Evolutionary conservation across 495 filamentous ascomycete genomes (phyloP).

Genomic region (Amphirosellinia nigrospora): DNA sequence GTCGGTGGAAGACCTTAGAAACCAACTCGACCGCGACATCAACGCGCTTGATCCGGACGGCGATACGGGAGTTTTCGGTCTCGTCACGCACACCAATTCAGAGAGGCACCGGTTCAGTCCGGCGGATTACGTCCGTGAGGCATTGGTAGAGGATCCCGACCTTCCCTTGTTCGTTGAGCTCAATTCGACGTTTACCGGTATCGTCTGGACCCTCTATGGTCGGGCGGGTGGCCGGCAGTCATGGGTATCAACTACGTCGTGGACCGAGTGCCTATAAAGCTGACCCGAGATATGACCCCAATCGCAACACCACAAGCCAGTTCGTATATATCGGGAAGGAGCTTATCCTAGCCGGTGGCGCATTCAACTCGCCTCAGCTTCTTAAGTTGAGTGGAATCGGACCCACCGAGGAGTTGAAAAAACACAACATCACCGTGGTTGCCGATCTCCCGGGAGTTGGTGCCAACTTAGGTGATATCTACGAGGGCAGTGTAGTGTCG

Average conservation of each 20-base stretch:
- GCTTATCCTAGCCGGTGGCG: slow-evolving; percentile 59
- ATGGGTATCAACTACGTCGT: slow-evolving; percentile 47
- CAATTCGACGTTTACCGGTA: slow-evolving; percentile 43
- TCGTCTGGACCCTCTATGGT: slow-evolving; percentile 30
- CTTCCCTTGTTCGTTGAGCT: slow-evolving; percentile 44
- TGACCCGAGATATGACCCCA: slow-evolving; percentile 43
- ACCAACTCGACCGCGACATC: slow-evolving; percentile 28
- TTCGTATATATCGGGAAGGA: slow-evolving; percentile 45
- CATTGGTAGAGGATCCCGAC: slow-evolving; percentile 38
- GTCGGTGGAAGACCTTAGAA: slow-evolving; percentile 28
- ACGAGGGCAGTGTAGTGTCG: slow-evolving; percentile 43
- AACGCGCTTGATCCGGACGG: slow-evolving; percentile 38
- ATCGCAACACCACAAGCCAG: slow-evolving; percentile 30
- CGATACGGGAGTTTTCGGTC: slow-evolving; percentile 43
- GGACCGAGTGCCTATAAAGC: slow-evolving; percentile 47
- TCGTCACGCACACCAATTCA: slow-evolving; percentile 43
- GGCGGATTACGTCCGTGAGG: slow-evolving; percentile 43
- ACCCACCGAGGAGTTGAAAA: slow-evolving; percentile 52
- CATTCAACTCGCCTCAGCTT: slow-evolving; percentile 64
- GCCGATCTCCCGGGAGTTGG: slow-evolving; percentile 61
- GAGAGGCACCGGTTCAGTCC: slow-evolving; percentile 42
- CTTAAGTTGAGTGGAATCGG: slow-evolving; percentile 64
- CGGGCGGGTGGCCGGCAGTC: slow-evolving; percentile 36
- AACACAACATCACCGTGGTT: slow-evolving; percentile 54
- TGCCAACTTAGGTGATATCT: slow-evolving; percentile 62